Conservation (phyloP, 441 rosid species). For the Omphalea diandra region DNA sequence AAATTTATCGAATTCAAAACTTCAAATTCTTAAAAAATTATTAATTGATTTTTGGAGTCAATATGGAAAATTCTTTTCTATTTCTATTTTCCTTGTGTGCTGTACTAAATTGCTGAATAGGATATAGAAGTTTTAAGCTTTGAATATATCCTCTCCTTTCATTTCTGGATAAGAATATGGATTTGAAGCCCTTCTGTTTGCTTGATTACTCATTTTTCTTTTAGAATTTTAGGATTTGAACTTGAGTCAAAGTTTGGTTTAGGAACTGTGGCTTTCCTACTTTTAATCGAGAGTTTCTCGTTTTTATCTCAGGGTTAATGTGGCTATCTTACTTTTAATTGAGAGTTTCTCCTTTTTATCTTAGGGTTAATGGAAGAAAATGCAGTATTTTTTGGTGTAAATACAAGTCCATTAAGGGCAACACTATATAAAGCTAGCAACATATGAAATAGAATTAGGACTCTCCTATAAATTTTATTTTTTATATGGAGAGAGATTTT, state of each 20-base stretch:
- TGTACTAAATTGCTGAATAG: too few species aligned
- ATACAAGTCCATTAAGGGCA: not conserved
- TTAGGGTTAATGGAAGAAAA: not conserved
- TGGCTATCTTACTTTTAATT: not conserved
- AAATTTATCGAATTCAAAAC: not conserved
- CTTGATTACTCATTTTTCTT: not conserved
- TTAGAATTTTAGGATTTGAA: not conserved
- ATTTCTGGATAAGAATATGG: too few species aligned
- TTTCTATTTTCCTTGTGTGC: too few species aligned
- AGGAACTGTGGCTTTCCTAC: not conserved
- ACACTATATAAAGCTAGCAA: not conserved
- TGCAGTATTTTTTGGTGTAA: not conserved
- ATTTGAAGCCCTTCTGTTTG: not conserved
- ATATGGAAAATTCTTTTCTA: too few species aligned
- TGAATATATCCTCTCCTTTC: too few species aligned
- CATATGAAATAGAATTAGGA: not conserved
- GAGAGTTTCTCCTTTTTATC: not conserved
- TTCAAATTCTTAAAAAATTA: too few species aligned
- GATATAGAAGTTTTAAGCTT: too few species aligned
- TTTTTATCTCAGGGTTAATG: not conserved
- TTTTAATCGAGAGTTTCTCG: not conserved
- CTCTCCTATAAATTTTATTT: not conserved
- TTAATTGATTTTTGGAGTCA: too few species aligned
- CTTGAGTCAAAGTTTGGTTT: not conserved
- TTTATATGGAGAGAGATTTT: not conserved